Evolutionary conservation across 2,329 filamentous ascomycete genomes (phyloP), one percentile per base, ranked within the genome.

Genomic region (Fusarium caatingaense): DNA sequence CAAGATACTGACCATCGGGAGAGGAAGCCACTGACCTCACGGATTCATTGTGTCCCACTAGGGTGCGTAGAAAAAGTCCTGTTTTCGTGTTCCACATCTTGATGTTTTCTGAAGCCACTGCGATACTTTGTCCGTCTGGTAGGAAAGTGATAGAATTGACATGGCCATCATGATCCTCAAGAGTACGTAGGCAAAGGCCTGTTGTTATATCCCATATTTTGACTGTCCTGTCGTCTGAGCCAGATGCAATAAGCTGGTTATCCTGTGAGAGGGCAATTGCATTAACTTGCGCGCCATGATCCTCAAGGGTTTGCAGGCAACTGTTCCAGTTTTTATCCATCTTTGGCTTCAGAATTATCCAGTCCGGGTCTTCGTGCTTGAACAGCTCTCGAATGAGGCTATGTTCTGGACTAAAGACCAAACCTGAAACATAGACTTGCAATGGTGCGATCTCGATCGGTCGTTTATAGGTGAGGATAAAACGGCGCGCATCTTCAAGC

Each of bases 141-240:
- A n/a, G 6, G 2, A 37, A 37, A 12, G 34, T 0, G 2, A 37
- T 1, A 11, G 5, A n/a, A 11, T 0, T 1, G 0, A 37, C 3
- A 2, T 2, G 3, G 6, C 5, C 9, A 11, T 11, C 9, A 4
- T 11, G 18, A 6, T 2, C 2, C 3, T 5, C 32, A 11, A 37
- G 3, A 4, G 18, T 37, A 11, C 27, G 13, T 25, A 2, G 5
- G 5, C 37, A 53, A 1, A 7, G 0, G 4, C 49, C 49, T 6
- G 37, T 41, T 20, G n/a, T 11, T 5, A 8, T 25, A n/a, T 53
- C 25, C 37, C 49, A 53, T 3, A 53, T 9, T 5, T 3, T 53
- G 0, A 53, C 25, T 2, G 49, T 53, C 0, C 1, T 2, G 2
- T 42, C 10, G 0, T 1, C 0, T 11, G 3, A 9, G 0, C 9